phyloP scores from a whole-genome alignment of 2,329 filamentous ascomycete species.

The Penicillium crustosum region DNA sequence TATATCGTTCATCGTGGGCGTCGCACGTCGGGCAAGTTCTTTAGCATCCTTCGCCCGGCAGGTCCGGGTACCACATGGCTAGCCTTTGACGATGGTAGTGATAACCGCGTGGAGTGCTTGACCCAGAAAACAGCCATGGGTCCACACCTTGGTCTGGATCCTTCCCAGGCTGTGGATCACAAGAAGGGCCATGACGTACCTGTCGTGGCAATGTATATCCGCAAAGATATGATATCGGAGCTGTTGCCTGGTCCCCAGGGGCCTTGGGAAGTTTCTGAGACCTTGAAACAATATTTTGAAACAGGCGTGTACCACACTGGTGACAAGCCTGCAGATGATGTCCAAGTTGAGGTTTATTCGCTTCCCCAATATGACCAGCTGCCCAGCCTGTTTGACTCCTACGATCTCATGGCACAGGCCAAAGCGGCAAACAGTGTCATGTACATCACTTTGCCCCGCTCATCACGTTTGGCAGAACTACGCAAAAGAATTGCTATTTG shows the following conservation, averaged over 20 bases:
- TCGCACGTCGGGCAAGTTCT: slow-evolving; percentile 59
- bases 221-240: slow-evolving; percentile 47
- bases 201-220: slow-evolving; percentile 58
- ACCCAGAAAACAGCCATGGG: slow-evolving; percentile 57
- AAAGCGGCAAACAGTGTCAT: slow-evolving; percentile 36
- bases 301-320: slow-evolving; percentile 25
- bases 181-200: slow-evolving; percentile 50
- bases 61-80: slow-evolving; percentile 60
- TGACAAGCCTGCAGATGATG: slow-evolving; percentile 19
- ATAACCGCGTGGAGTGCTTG: slow-evolving; percentile 57
- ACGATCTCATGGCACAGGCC: slow-evolving; percentile 44
- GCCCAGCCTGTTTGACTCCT: slow-evolving; percentile 44
- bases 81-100: slow-evolving; percentile 56
- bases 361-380: slow-evolving; percentile 35
- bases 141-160: slow-evolving; percentile 50
- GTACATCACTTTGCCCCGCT: slow-evolving; percentile 37
- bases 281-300: slow-evolving; percentile 43
- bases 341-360: slow-evolving; percentile 45
- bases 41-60: slow-evolving; percentile 59
- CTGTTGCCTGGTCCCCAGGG: slow-evolving; percentile 46
- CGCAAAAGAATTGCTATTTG: slow-evolving; percentile 38
- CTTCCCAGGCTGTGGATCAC: slow-evolving; percentile 43
- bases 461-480: slow-evolving; percentile 37
- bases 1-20: slow-evolving; percentile 61
- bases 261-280: slow-evolving; percentile 49